Conservation (phyloP, 192 early-diverging fungal genomes). For the Thamnidium elegans region DNA sequence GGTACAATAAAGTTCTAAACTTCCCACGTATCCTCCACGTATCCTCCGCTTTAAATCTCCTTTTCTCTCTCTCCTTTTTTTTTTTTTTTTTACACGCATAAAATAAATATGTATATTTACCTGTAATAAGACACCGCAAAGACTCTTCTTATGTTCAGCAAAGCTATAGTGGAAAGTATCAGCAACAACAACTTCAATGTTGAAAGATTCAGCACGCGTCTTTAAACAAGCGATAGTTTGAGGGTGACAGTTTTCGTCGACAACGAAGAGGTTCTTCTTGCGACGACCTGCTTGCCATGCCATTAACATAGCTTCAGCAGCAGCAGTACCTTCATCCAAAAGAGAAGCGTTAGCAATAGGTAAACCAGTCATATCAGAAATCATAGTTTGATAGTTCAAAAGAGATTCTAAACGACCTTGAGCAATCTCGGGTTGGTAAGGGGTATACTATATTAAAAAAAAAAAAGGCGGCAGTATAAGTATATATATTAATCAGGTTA, state of each 20-base stretch:
- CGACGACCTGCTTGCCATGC: slow-evolving; percentile 69
- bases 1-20: too few species aligned
- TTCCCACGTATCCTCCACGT: neutral
- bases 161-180: slow-evolving; percentile 82
- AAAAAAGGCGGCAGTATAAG: neutral
- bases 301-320: slow-evolving; percentile 96
- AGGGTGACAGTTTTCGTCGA: slow-evolving; percentile 90
- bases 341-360: slow-evolving; percentile 97
- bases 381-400: slow-evolving; percentile 97
- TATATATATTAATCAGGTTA: neutral
- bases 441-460: slow-evolving; percentile 91
- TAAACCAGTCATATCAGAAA: slow-evolving; percentile 93
- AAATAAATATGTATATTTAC: slow-evolving; percentile 55
- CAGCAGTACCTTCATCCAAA: slow-evolving; percentile 98
- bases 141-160: slow-evolving; percentile 65
- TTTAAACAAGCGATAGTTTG: slow-evolving; percentile 93
- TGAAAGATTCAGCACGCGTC: slow-evolving; percentile 94
- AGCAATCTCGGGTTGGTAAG: slow-evolving; percentile 99
- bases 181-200: slow-evolving; percentile 85
- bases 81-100: slow-evolving; percentile 4
- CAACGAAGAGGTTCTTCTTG: slow-evolving; percentile 86
- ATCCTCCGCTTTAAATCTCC: neutral
- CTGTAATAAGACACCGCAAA: slow-evolving; percentile 90
- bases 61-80: too few species aligned
- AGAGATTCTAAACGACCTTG: slow-evolving; percentile 97